These are phyloP conservation scores for Agarophyton chilense DNA, from an alignment of 23 red algal genomes.

Conservation along the genomic window DNA sequence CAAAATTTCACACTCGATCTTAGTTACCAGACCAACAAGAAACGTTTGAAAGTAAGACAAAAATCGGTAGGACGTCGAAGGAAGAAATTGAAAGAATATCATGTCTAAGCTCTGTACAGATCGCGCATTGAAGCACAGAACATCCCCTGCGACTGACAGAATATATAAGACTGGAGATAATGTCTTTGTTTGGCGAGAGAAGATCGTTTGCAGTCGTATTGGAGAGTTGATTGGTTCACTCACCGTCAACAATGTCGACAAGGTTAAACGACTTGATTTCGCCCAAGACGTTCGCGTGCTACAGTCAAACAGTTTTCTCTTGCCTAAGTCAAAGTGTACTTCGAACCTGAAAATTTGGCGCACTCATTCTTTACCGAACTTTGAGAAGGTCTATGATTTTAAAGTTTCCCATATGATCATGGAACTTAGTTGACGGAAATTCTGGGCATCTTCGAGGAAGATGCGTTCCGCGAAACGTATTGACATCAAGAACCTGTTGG, in stretches of 20 bases:
- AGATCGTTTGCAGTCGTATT: constrained; percentile 27
- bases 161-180: background rate
- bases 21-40: background rate
- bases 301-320: constrained; percentile 4
- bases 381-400: too few relatives aligned
- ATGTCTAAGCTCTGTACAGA: constrained; percentile 17
- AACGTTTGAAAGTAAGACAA: background rate
- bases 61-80: background rate
- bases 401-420: too few relatives aligned
- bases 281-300: constrained; percentile 8
- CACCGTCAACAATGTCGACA: background rate
- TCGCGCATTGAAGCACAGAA: constrained; percentile 30
- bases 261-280: constrained; percentile 21
- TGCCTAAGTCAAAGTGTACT: constrained; percentile 42
- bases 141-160: constrained; percentile 16
- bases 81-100: background rate
- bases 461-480: background rate
- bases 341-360: background rate
- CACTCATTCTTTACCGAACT: constrained; percentile 38
- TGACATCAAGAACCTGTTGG: constrained; percentile 13
- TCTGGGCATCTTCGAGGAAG: background rate
- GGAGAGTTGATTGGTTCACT: constrained; percentile 59
- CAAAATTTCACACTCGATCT: background rate
- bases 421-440: too few relatives aligned
- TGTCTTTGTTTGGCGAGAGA: constrained; percentile 68